A percentile compares a stretch with the other conserved stretches of the same genome.
These are phyloP conservation scores for Trichoderma sp. DNA, from an alignment of 2,329 filamentous ascomycete species.

Conservation along the genomic window DNA sequence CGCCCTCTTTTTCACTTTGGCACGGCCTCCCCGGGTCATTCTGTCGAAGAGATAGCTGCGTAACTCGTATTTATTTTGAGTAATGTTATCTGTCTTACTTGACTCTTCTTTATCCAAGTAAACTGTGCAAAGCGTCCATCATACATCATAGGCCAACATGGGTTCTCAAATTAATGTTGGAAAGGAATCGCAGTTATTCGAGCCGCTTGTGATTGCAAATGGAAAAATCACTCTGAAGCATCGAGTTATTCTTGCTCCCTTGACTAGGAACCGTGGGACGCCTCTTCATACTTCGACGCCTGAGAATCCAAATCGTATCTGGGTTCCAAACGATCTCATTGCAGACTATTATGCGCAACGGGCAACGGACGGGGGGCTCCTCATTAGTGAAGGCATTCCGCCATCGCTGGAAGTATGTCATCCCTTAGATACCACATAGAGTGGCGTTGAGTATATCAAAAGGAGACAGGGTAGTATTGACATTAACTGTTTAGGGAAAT, in stretches of 20 bases:
- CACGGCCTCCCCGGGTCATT: not conserved
- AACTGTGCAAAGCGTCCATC: not conserved
- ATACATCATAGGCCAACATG: constrained; percentile 19
- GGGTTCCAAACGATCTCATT: constrained; percentile 49
- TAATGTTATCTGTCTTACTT: not conserved
- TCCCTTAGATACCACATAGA: not conserved
- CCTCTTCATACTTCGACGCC: constrained; percentile 49
- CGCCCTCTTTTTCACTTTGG: not conserved
- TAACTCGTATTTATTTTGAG: not conserved
- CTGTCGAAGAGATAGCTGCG: not conserved
- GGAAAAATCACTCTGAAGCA: constrained; percentile 54
- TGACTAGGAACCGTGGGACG: constrained; percentile 58
- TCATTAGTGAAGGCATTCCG: constrained; percentile 52
- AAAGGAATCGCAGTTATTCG: constrained; percentile 37
- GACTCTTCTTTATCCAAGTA: not conserved
- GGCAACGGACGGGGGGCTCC: constrained; percentile 46
- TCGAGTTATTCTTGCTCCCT: constrained; percentile 55
- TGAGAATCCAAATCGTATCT: constrained; percentile 54
- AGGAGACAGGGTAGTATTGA: not conserved
- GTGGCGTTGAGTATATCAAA: not conserved
- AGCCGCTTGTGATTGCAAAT: constrained; percentile 43
- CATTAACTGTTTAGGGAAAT: constrained; percentile 34
- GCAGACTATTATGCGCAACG: constrained; percentile 51
- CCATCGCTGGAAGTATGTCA: constrained; percentile 47
- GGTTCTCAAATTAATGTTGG: constrained; percentile 21